A percentile compares a stretch with the other conserved stretches of the same genome.
These are phyloP conservation scores for Prinsepia uniflora DNA, from an alignment of 306 rosid genomes.

Conservation along the genomic window DNA sequence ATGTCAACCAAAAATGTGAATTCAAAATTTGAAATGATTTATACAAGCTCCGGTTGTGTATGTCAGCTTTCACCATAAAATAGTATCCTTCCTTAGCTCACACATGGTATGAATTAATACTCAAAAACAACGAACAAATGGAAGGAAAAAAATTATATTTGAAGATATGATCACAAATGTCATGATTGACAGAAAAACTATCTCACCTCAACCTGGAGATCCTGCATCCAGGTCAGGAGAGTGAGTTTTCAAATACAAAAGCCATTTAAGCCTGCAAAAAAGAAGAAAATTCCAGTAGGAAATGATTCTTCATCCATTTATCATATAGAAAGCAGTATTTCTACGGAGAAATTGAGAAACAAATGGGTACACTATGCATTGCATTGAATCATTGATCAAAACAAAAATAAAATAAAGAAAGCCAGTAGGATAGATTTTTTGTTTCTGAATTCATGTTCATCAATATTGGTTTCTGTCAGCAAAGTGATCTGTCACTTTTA, in stretches of 20 bases:
- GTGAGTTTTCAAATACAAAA: conserved; percentile 22
- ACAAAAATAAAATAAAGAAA: background rate
- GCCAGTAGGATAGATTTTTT: background rate
- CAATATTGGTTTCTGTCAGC: background rate
- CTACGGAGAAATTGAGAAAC: background rate
- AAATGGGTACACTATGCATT: background rate
- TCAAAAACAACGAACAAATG: background rate
- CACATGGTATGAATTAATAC: background rate
- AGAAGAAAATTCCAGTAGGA: background rate
- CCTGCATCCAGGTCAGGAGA: conserved; percentile 27
- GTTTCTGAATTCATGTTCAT: background rate
- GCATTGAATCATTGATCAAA: background rate
- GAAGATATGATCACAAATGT: conserved; percentile 34
- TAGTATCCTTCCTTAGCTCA: conserved; percentile 15
- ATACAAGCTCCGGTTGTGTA: conserved; percentile 13
- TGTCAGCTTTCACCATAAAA: conserved; percentile 17
- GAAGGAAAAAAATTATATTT: conserved; percentile 5
- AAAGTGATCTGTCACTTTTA: background rate
- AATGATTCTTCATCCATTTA: background rate
- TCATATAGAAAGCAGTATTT: background rate
- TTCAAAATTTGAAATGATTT: conserved; percentile 23
- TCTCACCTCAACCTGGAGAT: conserved; percentile 24
- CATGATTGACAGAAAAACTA: conserved; percentile 6
- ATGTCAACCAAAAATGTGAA: conserved; percentile 26
- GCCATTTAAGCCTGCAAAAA: conserved; percentile 28